Evolutionary conservation across 352 stramenopile species (phyloP).

Genomic region (Globisporangium recalcitrans): DNA sequence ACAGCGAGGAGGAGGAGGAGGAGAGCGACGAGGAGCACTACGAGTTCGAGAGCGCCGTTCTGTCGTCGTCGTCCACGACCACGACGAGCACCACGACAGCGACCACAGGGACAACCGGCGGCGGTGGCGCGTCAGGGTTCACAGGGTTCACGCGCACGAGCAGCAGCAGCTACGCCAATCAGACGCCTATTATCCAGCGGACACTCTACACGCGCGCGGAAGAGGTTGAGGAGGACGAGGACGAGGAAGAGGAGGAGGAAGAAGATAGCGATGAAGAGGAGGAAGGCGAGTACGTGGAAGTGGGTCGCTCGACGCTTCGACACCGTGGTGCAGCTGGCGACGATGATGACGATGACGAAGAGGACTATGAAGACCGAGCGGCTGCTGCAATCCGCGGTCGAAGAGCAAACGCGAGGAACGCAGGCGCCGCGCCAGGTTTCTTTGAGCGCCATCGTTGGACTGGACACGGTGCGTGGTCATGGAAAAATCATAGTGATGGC

Average conservation of each 20-base stretch:
- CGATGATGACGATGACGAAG: neutral
- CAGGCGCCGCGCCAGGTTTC: slow-evolving; percentile 4
- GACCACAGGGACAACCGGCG: too few species aligned
- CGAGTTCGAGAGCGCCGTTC: slow-evolving; percentile 9
- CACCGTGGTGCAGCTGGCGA: neutral
- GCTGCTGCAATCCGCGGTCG: neutral
- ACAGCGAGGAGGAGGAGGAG: neutral
- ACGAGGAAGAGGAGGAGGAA: slow-evolving; percentile 32
- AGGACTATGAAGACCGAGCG: neutral
- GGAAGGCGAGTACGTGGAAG: slow-evolving; percentile 25
- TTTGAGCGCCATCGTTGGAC: slow-evolving; percentile 6
- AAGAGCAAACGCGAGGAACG: neutral
- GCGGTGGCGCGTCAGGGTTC: neutral
- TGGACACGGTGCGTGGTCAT: slow-evolving; percentile 3
- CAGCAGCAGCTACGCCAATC: slow-evolving; percentile 19
- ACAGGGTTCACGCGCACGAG: slow-evolving; percentile 2
- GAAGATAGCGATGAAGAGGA: slow-evolving; percentile 27
- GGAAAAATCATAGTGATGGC: neutral
- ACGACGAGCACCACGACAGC: neutral
- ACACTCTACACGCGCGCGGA: slow-evolving; percentile 46
- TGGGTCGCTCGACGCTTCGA: slow-evolving; percentile 17
- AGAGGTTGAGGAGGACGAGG: slow-evolving; percentile 28
- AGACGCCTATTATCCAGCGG: slow-evolving; percentile 54
- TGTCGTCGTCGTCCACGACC: neutral
- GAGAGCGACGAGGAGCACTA: slow-evolving; percentile 13